Conservation (phyloP, 2,329 filamentous ascomycete genomes). For the Helicocarpus griseus region DNA sequence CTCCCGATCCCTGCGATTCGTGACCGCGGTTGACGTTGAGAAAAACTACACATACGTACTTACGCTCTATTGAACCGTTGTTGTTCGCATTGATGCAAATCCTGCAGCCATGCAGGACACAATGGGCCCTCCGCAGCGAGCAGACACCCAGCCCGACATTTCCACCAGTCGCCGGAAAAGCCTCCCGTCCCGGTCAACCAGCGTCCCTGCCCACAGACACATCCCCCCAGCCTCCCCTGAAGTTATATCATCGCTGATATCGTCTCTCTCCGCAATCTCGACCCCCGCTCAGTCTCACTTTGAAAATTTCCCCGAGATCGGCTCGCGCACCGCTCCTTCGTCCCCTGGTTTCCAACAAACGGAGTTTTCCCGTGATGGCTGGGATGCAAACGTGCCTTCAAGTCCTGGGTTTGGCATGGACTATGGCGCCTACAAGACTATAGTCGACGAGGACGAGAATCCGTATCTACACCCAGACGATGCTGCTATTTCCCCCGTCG, state of each 20-base stretch:
- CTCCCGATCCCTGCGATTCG: not conserved
- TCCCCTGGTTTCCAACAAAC: slow-evolving; percentile 23
- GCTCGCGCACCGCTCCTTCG: slow-evolving; percentile 30
- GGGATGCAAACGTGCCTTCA: slow-evolving; percentile 15
- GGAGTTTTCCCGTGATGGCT: slow-evolving; percentile 15
- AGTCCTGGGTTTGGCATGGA: slow-evolving; percentile 56
- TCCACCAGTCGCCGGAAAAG: slow-evolving; percentile 34
- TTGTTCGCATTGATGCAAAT: slow-evolving; percentile 2
- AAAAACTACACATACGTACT: no score
- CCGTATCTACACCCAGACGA: slow-evolving; percentile 45
- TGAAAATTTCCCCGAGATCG: slow-evolving; percentile 44
- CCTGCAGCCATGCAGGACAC: slow-evolving; percentile 3
- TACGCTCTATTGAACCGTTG: not conserved
- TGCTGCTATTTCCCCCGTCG: slow-evolving; percentile 57
- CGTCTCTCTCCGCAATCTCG: slow-evolving; percentile 50
- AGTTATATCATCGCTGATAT: slow-evolving; percentile 51
- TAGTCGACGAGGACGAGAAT: slow-evolving; percentile 42
- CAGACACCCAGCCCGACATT: not conserved
- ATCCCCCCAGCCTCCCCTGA: slow-evolving; percentile 38
- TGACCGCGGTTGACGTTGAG: not conserved
- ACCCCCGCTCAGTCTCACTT: slow-evolving; percentile 61
- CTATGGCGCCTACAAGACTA: slow-evolving; percentile 55
- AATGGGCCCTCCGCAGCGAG: not conserved
- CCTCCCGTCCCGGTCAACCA: slow-evolving; percentile 22
- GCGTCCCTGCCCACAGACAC: slow-evolving; percentile 14